Base-by-base conservation (phyloP, 768 basidiomycete species). In the Rhodotorula kratochvilovae region DNA sequence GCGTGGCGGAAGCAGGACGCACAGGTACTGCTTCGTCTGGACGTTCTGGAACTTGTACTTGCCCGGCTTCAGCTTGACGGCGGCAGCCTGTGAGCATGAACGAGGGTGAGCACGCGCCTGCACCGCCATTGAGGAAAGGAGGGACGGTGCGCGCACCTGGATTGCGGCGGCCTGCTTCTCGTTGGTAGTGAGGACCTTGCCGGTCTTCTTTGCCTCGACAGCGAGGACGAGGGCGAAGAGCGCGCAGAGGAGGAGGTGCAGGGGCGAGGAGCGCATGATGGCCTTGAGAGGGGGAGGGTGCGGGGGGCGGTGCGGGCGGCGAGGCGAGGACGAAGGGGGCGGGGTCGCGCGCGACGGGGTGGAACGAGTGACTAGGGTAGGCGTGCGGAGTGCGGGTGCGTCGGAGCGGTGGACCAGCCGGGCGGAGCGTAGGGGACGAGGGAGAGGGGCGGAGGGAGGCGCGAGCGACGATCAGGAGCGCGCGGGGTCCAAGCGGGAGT, bases 41-140 rank as follows among this genome's bases (percentile, higher is more conserved):
- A 74, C 73, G 36, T 71, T 71, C 43, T 65, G 63, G 60, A 74
- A 33, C 16, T 39, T 31, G 63, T 74, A 74, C 11, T 64, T 39
- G 8, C 69, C 73, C 0, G 69, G 63, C 45, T 66, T 66, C 29
- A 70, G 56, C 29, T 36, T 19, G 8, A 74, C 73, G 8, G 73
- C 73, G 3, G 69, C 73, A 3, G 69, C 73, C 69, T 74, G 21
- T 5, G 33, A 3, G n/a, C 11, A 21, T 6, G n/a, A 15, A 19
- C n/a, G n/a, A 27, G 51, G 29, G n/a, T 11, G n/a, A 33, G 53
- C 53, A 17, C 16, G 15, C 10, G 51, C n/a, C n/a, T n/a, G n/a
- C n/a, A n/a, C n/a, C n/a, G n/a, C 21, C 19, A 46, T 19, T 25
- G 33, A 48, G n/a, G 27, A 31, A 29, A 33, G 27, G 36, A 31